Conservation (phyloP, 2,329 filamentous ascomycete species). For the Trichoderma breve region DNA sequence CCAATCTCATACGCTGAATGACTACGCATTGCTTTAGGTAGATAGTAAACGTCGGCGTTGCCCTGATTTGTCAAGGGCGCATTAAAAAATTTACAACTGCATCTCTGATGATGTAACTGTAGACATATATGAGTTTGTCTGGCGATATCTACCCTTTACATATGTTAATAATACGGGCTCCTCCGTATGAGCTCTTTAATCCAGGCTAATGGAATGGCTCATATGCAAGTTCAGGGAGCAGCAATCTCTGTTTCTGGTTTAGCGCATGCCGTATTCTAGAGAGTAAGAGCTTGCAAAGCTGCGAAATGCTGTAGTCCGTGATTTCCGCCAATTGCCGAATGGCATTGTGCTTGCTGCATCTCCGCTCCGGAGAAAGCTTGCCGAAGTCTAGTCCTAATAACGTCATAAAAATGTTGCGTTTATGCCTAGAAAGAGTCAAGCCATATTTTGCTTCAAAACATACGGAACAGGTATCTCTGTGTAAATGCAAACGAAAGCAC, state of each 20-base stretch:
- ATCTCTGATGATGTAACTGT: background rate
- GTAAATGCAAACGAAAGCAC: background rate
- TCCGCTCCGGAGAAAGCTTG: too few species aligned
- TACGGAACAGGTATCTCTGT: background rate
- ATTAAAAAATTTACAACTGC: background rate
- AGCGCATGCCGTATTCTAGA: background rate
- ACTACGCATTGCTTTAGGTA: background rate
- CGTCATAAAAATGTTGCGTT: background rate
- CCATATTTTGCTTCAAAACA: background rate
- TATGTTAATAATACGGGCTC: background rate
- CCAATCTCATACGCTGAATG: background rate
- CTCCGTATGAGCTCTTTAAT: background rate
- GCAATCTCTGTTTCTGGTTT: background rate
- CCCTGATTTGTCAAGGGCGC: background rate
- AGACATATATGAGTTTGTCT: background rate
- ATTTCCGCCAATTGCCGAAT: background rate
- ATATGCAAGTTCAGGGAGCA: background rate
- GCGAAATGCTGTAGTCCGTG: background rate
- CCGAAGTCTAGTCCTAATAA: background rate
- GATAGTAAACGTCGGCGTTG: background rate
- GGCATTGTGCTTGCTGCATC: background rate
- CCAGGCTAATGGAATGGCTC: background rate
- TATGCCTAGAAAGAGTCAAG: background rate
- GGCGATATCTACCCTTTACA: background rate
- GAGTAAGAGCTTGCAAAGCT: background rate